A percentile compares a stretch with the other conserved stretches of the same genome.
phyloP scores from a whole-genome alignment of 257 asterid genomes.

The Solanum virginianum region DNA sequence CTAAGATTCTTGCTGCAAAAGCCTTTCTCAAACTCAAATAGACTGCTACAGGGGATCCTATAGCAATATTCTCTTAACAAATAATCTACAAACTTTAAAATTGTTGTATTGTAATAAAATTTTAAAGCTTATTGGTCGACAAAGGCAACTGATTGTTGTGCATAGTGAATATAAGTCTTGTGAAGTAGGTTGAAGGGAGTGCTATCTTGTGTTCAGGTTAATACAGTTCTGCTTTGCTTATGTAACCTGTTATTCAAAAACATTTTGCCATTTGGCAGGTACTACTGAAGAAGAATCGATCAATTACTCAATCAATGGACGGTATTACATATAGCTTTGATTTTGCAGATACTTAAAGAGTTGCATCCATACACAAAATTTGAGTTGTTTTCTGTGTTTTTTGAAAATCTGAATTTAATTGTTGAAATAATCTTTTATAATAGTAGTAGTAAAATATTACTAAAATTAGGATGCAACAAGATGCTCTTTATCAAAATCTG shows the following conservation, averaged over 20 bases:
- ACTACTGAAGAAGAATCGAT: conserved; percentile 58
- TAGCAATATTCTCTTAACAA: not conserved
- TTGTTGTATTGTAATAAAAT: not conserved
- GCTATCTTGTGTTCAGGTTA: not conserved
- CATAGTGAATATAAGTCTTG: not conserved
- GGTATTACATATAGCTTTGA: conserved; percentile 24
- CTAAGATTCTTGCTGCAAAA: conserved; percentile 87
- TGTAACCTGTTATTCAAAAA: not conserved
- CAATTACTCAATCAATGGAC: conserved; percentile 39
- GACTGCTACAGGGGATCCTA: conserved; percentile 68
- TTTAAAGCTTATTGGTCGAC: not conserved
- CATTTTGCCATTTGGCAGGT: conserved; percentile 48
- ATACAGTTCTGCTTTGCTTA: not conserved
- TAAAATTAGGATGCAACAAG: not conserved
- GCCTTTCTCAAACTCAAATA: conserved; percentile 63
- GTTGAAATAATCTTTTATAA: not conserved
- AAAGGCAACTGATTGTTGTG: not conserved
- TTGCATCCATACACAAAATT: not conserved
- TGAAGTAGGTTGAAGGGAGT: not conserved
- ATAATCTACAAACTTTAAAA: not conserved
- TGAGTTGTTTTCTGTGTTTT: not conserved
- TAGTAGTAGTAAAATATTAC: not conserved
- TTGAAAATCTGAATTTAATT: not conserved
- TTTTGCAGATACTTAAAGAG: not conserved
- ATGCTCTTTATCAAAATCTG: not conserved